A percentile compares a stretch with the other conserved stretches of the same genome.
These are phyloP conservation scores for Scutellaria barbata DNA, from an alignment of 257 asterid genomes.

Conservation along the genomic window DNA sequence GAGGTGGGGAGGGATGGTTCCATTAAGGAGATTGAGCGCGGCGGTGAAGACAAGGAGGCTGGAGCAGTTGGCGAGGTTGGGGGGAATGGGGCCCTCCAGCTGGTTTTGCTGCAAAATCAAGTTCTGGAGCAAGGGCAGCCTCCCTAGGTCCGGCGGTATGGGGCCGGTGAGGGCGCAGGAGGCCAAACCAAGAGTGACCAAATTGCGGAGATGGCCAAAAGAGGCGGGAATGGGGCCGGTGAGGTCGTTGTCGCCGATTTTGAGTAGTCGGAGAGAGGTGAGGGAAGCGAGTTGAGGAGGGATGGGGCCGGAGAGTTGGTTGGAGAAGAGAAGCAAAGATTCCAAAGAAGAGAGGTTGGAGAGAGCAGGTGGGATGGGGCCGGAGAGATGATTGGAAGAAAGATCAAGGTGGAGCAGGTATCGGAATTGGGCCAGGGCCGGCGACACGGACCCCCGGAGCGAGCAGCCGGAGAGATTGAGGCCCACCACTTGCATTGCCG, in stretches of 20 bases:
- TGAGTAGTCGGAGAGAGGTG: slow-evolving; percentile 51
- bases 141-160: slow-evolving; percentile 70
- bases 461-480: slow-evolving; percentile 61
- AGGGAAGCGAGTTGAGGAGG: slow-evolving; percentile 63
- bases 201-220: slow-evolving; percentile 51
- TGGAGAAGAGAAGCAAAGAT: slow-evolving; percentile 73
- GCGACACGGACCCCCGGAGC: slow-evolving; percentile 66
- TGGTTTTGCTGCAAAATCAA: slow-evolving; percentile 67
- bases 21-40: slow-evolving; percentile 64
- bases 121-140: slow-evolving; percentile 44
- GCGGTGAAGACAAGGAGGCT: slow-evolving; percentile 63
- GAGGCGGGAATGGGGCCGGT: slow-evolving; percentile 67
- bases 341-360: slow-evolving; percentile 70
- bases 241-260: slow-evolving; percentile 76
- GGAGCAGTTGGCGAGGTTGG: slow-evolving; percentile 63
- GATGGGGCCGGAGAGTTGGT: slow-evolving; percentile 80
- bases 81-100: slow-evolving; percentile 67
- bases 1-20: slow-evolving; percentile 67
- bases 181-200: slow-evolving; percentile 68
- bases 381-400: slow-evolving; percentile 65
- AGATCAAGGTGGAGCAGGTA: slow-evolving; percentile 89
- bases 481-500: slow-evolving; percentile 30
- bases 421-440: slow-evolving; percentile 58
- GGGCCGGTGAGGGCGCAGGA: slow-evolving; percentile 66
- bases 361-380: slow-evolving; percentile 90